A percentile compares a stretch with the other conserved stretches of the same genome.
Evolutionary conservation across 768 basidiomycete species (phyloP).

Genomic region (Podaxis sp.): DNA sequence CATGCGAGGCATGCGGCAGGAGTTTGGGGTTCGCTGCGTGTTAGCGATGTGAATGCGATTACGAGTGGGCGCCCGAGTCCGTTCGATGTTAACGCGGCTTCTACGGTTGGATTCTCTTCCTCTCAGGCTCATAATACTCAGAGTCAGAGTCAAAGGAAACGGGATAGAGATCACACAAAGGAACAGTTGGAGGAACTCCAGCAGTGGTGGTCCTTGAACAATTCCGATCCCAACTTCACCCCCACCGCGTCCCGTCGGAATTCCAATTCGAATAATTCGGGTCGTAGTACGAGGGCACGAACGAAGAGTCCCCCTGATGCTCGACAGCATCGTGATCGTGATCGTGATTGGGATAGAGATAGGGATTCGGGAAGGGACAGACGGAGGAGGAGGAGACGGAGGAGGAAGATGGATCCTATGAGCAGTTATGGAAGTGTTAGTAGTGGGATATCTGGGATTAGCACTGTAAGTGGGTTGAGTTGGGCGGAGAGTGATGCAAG

Average conservation of each 20-base stretch:
- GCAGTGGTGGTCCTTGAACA: neutral
- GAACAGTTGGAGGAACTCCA: neutral
- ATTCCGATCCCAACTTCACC: too few relatives aligned
- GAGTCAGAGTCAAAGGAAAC: neutral
- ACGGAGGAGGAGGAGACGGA: neutral
- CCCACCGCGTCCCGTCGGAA: too few relatives aligned
- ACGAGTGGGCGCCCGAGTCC: neutral
- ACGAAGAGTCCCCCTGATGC: neutral
- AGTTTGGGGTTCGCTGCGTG: neutral
- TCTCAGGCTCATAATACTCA: neutral
- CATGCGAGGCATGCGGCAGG: neutral
- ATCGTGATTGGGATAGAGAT: neutral
- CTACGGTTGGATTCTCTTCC: neutral
- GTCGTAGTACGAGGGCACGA: neutral
- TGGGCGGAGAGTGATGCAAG: neutral
- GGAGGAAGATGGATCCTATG: neutral
- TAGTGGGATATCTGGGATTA: constrained; percentile 1
- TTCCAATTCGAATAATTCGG: too few relatives aligned
- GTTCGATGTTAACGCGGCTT: neutral
- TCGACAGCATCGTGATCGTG: neutral
- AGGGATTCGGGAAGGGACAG: neutral
- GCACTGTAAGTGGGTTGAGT: neutral
- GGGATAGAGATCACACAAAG: neutral
- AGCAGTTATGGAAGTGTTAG: constrained; percentile 6
- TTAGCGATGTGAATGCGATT: neutral